phyloP scores from a whole-genome alignment of 345 rosid species.

The Brassica juncea region DNA sequence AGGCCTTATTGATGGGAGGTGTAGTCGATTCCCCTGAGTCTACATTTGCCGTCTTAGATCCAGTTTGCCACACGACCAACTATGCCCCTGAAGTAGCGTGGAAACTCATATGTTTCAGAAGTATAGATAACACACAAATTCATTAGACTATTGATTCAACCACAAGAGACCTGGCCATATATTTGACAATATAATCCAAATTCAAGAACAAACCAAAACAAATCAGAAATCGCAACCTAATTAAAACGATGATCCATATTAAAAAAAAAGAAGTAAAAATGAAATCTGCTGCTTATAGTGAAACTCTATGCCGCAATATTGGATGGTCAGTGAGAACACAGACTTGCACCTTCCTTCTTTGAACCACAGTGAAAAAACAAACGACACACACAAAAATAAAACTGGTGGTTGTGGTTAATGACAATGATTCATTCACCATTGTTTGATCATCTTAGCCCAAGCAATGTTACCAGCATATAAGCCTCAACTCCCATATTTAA shows the following conservation, averaged over 20 bases:
- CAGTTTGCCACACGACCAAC: neutral
- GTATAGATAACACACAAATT: neutral
- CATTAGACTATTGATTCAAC: neutral
- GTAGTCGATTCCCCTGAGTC: too few relatives aligned
- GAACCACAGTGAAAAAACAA: neutral
- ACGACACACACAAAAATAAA: neutral
- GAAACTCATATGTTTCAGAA: neutral
- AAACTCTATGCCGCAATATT: neutral
- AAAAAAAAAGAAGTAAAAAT: neutral
- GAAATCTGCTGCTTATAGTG: neutral
- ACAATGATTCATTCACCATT: neutral
- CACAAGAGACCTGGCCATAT: too few relatives aligned
- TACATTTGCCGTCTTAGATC: too few relatives aligned
- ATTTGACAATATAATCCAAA: too few relatives aligned
- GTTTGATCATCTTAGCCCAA: neutral
- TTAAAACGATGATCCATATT: too few relatives aligned
- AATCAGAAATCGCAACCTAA: too few relatives aligned
- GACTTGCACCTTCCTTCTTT: neutral
- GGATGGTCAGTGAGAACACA: neutral
- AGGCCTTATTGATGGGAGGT: too few relatives aligned
- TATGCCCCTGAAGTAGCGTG: neutral
- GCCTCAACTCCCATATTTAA: neutral
- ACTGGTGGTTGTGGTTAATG: neutral
- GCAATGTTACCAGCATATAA: neutral
- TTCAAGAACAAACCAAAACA: too few relatives aligned